phyloP scores from a whole-genome alignment of 1,284 basidiomycete species.

The Athelia sp. region DNA sequence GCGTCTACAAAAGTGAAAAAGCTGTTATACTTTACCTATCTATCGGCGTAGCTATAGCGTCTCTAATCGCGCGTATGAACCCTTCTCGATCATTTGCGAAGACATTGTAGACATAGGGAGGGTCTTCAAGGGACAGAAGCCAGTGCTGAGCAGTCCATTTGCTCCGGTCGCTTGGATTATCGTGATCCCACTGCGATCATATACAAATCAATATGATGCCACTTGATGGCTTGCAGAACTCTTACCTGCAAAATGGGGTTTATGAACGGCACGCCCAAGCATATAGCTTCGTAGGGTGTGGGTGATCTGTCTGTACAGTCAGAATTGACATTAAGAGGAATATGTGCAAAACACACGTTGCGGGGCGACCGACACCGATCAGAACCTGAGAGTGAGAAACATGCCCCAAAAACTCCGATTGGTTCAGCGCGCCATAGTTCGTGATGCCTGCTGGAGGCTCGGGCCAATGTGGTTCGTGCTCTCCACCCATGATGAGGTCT shows the following conservation, averaged over 20 bases:
- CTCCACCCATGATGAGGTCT: conserved; percentile 8
- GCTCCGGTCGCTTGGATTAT: conserved; percentile 22
- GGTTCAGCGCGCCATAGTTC: conserved; percentile 11
- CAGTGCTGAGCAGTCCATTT: conserved; percentile 30
- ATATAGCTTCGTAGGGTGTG: conserved; percentile 33
- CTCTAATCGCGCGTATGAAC: conserved; percentile 13
- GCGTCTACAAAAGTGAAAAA: too few species aligned
- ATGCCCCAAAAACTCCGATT: conserved; percentile 8
- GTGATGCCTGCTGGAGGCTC: conserved; percentile 7
- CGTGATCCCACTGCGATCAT: conserved; percentile 16
- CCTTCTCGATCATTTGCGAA: conserved; percentile 12
- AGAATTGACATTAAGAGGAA: conserved; percentile 8
- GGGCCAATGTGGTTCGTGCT: not conserved
- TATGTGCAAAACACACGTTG: conserved; percentile 14
- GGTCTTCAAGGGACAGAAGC: conserved; percentile 19
- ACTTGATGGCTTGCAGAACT: conserved; percentile 1
- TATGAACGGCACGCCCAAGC: conserved; percentile 36
- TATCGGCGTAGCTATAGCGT: conserved; percentile 13
- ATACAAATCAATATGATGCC: not conserved
- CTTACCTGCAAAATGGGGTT: conserved; percentile 21
- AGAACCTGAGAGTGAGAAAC: conserved; percentile 11
- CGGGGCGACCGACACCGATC: conserved; percentile 13
- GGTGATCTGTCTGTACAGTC: conserved; percentile 17
- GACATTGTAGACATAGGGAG: conserved; percentile 35
- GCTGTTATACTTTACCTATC: too few species aligned